Conservation (phyloP, 148 eudicot species). For the Dianthus caryophyllus region DNA sequence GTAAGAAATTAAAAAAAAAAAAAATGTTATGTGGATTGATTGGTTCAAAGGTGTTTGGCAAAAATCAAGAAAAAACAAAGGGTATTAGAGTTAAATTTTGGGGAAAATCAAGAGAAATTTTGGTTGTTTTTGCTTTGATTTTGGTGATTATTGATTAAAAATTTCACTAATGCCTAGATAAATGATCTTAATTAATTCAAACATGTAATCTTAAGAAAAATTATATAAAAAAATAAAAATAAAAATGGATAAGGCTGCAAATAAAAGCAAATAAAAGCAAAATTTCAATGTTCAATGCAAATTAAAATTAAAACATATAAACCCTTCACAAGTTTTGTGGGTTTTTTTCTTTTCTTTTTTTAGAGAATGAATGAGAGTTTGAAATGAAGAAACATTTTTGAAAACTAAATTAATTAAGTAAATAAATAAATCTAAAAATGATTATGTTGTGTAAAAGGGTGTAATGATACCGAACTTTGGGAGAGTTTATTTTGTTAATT, state of each 20-base stretch:
- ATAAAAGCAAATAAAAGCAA: conserved; percentile 7
- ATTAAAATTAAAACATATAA: not conserved
- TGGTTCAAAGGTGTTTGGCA: not conserved
- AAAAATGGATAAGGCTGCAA: conserved; percentile 10
- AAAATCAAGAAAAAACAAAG: conserved; percentile 16
- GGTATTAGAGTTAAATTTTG: conserved; percentile 9
- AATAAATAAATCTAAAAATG: conserved; percentile 17
- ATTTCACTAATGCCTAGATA: conserved; percentile 1
- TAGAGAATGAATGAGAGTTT: too few species aligned
- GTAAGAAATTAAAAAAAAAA: not conserved
- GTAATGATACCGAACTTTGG: conserved; percentile 42
- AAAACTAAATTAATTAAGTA: too few species aligned
- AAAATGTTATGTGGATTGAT: conserved; percentile 11
- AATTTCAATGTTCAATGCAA: conserved; percentile 13
- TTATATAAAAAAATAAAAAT: not conserved
- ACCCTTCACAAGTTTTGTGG: conserved; percentile 5
- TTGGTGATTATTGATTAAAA: not conserved
- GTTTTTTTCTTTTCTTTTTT: too few species aligned
- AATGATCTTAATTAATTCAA: conserved; percentile 10
- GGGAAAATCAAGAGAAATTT: conserved; percentile 22
- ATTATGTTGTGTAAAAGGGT: conserved; percentile 28
- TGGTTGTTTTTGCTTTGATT: conserved; percentile 6
- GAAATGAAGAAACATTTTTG: too few species aligned
- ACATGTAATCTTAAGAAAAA: not conserved
- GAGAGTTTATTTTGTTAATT: conserved; percentile 15